Percentiles rank a stretch among this genome's conserved stretches.
phyloP scores from a whole-genome alignment of 768 basidiomycete species.

The Boletus coccyginus region DNA sequence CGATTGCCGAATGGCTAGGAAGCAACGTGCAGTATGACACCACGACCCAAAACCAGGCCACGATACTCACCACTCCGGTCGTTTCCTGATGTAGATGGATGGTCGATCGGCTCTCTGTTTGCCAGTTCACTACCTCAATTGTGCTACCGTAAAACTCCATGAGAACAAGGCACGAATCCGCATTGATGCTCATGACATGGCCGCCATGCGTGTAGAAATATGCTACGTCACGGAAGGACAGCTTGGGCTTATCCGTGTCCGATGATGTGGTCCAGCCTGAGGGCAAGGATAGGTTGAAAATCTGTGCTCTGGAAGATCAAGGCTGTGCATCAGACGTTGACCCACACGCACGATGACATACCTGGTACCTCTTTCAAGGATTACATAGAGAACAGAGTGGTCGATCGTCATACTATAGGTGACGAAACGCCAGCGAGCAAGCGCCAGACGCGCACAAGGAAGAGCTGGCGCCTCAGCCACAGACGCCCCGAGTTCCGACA shows the following conservation, averaged over 20 bases:
- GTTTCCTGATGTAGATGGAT: conserved; percentile 22
- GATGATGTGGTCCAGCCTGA: not conserved
- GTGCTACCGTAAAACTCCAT: conserved; percentile 25
- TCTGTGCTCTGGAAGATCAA: conserved; percentile 3
- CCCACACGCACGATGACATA: not conserved
- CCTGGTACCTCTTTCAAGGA: conserved; percentile 5
- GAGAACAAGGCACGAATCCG: conserved; percentile 27
- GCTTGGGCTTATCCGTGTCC: not conserved
- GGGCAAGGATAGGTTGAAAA: conserved; percentile 8
- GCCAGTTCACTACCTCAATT: conserved; percentile 40
- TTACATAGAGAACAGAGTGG: conserved; percentile 12
- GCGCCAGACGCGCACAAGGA: conserved; percentile 5
- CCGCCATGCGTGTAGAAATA: conserved; percentile 2
- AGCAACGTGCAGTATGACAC: not conserved
- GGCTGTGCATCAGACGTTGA: not conserved
- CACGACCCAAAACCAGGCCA: not conserved
- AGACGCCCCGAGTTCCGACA: not conserved
- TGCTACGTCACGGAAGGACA: not conserved
- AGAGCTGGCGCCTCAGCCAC: not conserved
- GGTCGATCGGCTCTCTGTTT: conserved; percentile 14
- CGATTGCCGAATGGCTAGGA: conserved; percentile 28
- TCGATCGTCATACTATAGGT: conserved; percentile 3
- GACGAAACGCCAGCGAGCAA: conserved; percentile 3
- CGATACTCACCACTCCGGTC: conserved; percentile 29
- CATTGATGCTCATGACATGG: conserved; percentile 32